A percentile compares a stretch with the other conserved stretches of the same genome.
Conservation (phyloP, 1,139 yeast genomes). For the Kodamaea alishanica region DNA sequence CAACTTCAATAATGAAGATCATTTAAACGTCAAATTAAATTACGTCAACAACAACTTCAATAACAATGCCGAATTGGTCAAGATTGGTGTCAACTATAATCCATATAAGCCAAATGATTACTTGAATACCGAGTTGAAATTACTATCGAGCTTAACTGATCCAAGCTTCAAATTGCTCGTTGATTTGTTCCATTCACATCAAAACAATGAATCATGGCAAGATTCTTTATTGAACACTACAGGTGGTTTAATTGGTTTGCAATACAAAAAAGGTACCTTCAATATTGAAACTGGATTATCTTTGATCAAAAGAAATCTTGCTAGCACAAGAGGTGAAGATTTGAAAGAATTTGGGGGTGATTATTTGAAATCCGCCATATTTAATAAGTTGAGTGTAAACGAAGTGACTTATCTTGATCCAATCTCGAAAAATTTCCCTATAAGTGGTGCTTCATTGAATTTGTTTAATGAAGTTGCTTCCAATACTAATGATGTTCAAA, state of each 20-base stretch:
- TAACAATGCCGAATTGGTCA: slow-evolving; percentile 41
- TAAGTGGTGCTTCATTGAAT: slow-evolving; percentile 22
- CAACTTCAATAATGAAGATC: slow-evolving; percentile 39
- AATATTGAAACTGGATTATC: slow-evolving; percentile 37
- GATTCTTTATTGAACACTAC: slow-evolving; percentile 29
- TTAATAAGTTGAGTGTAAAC: slow-evolving; percentile 24
- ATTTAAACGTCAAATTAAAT: slow-evolving; percentile 36
- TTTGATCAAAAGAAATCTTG: slow-evolving; percentile 39
- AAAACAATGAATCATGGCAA: slow-evolving; percentile 42
- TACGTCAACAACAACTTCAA: slow-evolving; percentile 44
- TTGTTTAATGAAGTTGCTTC: slow-evolving; percentile 32
- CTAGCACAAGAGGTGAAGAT: slow-evolving; percentile 39
- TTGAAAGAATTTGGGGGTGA: slow-evolving; percentile 33
- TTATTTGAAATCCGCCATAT: slow-evolving; percentile 33
- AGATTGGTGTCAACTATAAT: slow-evolving; percentile 41
- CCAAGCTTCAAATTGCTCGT: slow-evolving; percentile 40
- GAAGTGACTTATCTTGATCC: slow-evolving; percentile 24
- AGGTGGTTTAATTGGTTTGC: slow-evolving; percentile 47
- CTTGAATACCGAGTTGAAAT: slow-evolving; percentile 32
- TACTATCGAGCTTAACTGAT: slow-evolving; percentile 36
- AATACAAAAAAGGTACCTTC: slow-evolving; percentile 19
- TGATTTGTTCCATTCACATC: slow-evolving; percentile 34
- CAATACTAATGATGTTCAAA: slow-evolving; percentile 23
- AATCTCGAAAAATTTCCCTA: slow-evolving; percentile 31
- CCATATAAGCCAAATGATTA: slow-evolving; percentile 48